phyloP scores from a whole-genome alignment of 2,329 filamentous ascomycete genomes.

The Exophiala calicioides region DNA sequence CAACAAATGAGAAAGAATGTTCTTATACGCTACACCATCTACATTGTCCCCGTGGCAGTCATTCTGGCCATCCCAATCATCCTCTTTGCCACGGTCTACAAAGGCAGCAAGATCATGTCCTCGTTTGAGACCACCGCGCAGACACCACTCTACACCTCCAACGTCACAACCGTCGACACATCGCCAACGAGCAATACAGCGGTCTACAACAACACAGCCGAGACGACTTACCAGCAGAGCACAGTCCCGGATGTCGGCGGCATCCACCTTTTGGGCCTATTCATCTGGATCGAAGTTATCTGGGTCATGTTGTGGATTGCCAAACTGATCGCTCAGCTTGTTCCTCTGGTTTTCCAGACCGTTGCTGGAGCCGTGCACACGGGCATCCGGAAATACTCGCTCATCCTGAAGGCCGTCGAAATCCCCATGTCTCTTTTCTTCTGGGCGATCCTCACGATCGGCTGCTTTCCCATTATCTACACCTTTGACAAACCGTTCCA shows the following conservation, averaged over 20 bases:
- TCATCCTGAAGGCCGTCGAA: slow-evolving; percentile 21
- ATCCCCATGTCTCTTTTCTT: slow-evolving; percentile 24
- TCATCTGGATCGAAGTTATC: slow-evolving; percentile 26
- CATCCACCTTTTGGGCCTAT: slow-evolving; percentile 22
- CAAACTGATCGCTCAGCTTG: slow-evolving; percentile 18
- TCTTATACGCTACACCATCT: slow-evolving; percentile 22
- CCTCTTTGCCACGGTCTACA: slow-evolving; percentile 28
- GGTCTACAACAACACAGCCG: slow-evolving; percentile 16
- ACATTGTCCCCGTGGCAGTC: slow-evolving; percentile 24
- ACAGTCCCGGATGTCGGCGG: slow-evolving; percentile 4
- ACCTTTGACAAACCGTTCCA: slow-evolving; percentile 19
- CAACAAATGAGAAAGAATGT: slow-evolving; percentile 15
- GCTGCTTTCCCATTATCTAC: slow-evolving; percentile 17
- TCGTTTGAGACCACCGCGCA: not conserved
- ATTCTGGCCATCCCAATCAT: slow-evolving; percentile 23
- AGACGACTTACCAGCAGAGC: slow-evolving; percentile 7
- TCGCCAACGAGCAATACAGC: slow-evolving; percentile 6
- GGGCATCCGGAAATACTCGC: slow-evolving; percentile 20
- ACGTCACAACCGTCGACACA: slow-evolving; percentile 11
- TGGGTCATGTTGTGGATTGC: slow-evolving; percentile 24
- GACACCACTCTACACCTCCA: slow-evolving; percentile 14
- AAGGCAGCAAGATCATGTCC: slow-evolving; percentile 26
- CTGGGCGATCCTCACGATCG: slow-evolving; percentile 19
- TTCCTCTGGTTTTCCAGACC: slow-evolving; percentile 20
- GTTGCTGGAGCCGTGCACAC: slow-evolving; percentile 17